Evolutionary conservation across 2,329 filamentous ascomycete species (phyloP), one percentile per base, ranked within the genome.

Genomic region (Alternaria arborescens): DNA sequence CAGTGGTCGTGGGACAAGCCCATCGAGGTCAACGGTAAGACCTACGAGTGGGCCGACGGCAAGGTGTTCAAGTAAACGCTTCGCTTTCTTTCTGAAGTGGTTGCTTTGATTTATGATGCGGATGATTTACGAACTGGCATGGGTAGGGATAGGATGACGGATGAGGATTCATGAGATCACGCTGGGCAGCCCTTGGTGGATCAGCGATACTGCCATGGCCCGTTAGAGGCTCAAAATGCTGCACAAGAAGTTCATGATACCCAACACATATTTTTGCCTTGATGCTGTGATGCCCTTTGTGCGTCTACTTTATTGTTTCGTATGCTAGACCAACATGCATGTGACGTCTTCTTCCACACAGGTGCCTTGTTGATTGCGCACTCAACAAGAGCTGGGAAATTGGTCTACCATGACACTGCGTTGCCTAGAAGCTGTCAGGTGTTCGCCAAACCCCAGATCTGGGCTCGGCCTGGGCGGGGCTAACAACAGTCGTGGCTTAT

Each of bases 51-150:
- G 85, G 91, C 91, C 78, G 90, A 93, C 77, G 95, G 95, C 81
- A 97, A 98, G 89, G 93, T 98, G 81, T 98, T 97, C 91, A 98
- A 98, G 88, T 98, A 97, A 88, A 85, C 38, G 61, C 59, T 65
- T 76, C 60, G 55, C 51, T 50, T 38, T 44, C 14, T 48, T 47
- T 60, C 56, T 60, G 58, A 48, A 52, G 52, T 52, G 59, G 58
- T 59, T 65, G 64, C 60, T 61, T 68, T 62, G 58, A 66, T 60
- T 75, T 70, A 75, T 67, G 71, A 74, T 69, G 70, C 66, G 71
- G 71, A 75, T 72, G 73, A 75, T 68, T 74, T 72, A 74, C 64
- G 71, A 75, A 67, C 70, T 66, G 71, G 68, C 60, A 73, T 66
- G 68, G 65, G 52, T 61, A 71, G 65, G 70, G 68, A 62, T 66